Percentiles rank a stretch among this genome's conserved stretches.
Evolutionary conservation across 2,329 filamentous ascomycete species (phyloP).

Genomic region (Xylariaceae sp.): DNA sequence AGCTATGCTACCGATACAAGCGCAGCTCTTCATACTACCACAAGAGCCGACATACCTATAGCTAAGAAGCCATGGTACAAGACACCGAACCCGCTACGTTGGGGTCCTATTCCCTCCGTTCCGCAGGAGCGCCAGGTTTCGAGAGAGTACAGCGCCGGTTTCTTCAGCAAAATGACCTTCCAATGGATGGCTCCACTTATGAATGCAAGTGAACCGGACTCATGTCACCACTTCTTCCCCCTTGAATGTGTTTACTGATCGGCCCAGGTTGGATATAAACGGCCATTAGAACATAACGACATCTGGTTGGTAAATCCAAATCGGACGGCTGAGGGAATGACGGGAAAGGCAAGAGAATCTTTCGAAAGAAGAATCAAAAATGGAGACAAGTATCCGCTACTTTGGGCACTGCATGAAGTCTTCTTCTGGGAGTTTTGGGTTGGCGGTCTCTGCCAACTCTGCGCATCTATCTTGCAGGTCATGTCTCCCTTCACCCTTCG

Average conservation of each 20-base stretch:
- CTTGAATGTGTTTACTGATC: constrained; percentile 21
- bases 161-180: constrained; percentile 78
- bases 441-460: constrained; percentile 76
- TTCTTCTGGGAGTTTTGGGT: constrained; percentile 84
- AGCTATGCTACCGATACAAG: constrained; percentile 60
- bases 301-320: constrained; percentile 88
- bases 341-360: constrained; percentile 64
- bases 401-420: constrained; percentile 83
- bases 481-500: constrained; percentile 83
- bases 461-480: constrained; percentile 75
- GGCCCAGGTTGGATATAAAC: constrained; percentile 75
- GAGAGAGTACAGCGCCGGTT: constrained; percentile 71
- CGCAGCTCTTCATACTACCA: constrained; percentile 48
- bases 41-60: constrained; percentile 34
- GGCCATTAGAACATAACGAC: constrained; percentile 80
- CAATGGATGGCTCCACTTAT: constrained; percentile 91
- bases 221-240: not conserved
- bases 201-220: constrained; percentile 55
- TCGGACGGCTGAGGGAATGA: constrained; percentile 71
- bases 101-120: constrained; percentile 59
- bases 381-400: constrained; percentile 72
- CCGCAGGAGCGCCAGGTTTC: constrained; percentile 58
- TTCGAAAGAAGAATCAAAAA: constrained; percentile 70
- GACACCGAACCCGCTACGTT: constrained; percentile 62
- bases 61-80: constrained; percentile 64